Evolutionary conservation across 495 filamentous ascomycete species (phyloP).

Genomic region (Neurospora sp.): DNA sequence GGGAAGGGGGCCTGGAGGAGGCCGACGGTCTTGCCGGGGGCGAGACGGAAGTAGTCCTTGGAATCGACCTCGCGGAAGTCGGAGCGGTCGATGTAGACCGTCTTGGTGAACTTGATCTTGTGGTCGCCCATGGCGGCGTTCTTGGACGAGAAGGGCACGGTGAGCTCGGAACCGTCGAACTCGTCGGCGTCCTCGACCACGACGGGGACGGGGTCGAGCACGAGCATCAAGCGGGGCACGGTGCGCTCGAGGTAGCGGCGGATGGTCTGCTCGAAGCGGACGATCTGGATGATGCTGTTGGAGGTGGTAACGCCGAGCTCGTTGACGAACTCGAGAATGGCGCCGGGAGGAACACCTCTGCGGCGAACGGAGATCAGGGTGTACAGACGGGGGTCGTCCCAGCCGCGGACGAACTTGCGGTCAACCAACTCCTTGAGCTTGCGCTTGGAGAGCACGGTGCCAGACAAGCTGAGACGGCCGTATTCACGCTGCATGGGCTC

Average conservation of each 20-base stretch:
- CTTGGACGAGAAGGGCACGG: constrained; percentile 66
- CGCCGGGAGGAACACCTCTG: constrained; percentile 75
- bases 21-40: constrained; percentile 82
- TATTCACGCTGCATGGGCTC: constrained; percentile 77
- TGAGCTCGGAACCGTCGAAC: constrained; percentile 45
- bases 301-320: constrained; percentile 80
- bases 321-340: constrained; percentile 78
- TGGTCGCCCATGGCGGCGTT: constrained; percentile 51
- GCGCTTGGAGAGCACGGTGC: constrained; percentile 76
- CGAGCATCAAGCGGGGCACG: constrained; percentile 78
- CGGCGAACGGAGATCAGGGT: constrained; percentile 78
- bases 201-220: constrained; percentile 72
- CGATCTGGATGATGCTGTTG: constrained; percentile 59
- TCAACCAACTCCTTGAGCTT: constrained; percentile 70
- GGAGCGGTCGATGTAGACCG: constrained; percentile 81
- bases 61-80: constrained; percentile 85
- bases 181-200: constrained; percentile 68
- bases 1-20: constrained; percentile 75
- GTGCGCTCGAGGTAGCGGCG: constrained; percentile 73
- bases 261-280: constrained; percentile 68
- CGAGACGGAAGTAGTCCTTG: constrained; percentile 86
- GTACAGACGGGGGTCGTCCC: constrained; percentile 85
- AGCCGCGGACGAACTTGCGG: constrained; percentile 61
- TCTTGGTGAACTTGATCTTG: constrained; percentile 69
- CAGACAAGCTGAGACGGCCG: constrained; percentile 69